Evolutionary conservation across 108 stramenopile genomes (phyloP).

Genomic region (Craspedostauros australis): DNA sequence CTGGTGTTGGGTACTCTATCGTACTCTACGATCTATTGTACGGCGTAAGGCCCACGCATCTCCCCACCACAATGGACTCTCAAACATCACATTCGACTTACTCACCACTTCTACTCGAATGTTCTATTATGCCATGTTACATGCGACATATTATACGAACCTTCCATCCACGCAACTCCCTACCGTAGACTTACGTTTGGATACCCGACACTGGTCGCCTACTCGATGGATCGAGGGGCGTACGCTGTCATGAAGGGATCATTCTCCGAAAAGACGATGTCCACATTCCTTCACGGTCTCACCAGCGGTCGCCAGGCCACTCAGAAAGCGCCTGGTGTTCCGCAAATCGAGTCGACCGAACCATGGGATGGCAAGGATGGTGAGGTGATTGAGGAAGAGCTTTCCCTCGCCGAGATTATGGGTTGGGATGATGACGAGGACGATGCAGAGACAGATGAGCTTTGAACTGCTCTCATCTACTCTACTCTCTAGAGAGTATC

Average conservation of each 20-base stretch:
- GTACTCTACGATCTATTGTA: no score
- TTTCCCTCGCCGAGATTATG: conserved; percentile 28
- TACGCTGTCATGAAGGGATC: conserved; percentile 16
- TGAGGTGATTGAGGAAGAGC: conserved; percentile 21
- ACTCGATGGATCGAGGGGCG: conserved; percentile 17
- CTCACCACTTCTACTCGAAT: no score
- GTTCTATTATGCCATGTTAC: no score
- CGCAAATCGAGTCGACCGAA: conserved; percentile 10
- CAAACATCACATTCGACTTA: no score
- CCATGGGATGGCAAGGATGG: conserved; percentile 39
- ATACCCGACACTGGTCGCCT: conserved; percentile 29
- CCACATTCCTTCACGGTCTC: conserved; percentile 16
- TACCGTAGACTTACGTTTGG: conserved; percentile 41
- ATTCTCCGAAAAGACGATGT: conserved; percentile 25
- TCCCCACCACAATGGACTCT: no score
- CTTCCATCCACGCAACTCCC: no score
- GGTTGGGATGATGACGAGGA: conserved; percentile 19
- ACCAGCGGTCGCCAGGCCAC: conserved; percentile 23
- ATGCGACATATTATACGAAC: no score
- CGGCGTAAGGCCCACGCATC: no score
- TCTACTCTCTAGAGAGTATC: no score
- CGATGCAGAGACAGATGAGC: no score
- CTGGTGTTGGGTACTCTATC: no score
- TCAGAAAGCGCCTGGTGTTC: conserved; percentile 6
- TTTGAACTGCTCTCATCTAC: no score